A percentile compares a stretch with the other conserved stretches of the same genome.
phyloP scores from a whole-genome alignment of 352 stramenopile genomes.

The Thalassiosira livingstoniorum region DNA sequence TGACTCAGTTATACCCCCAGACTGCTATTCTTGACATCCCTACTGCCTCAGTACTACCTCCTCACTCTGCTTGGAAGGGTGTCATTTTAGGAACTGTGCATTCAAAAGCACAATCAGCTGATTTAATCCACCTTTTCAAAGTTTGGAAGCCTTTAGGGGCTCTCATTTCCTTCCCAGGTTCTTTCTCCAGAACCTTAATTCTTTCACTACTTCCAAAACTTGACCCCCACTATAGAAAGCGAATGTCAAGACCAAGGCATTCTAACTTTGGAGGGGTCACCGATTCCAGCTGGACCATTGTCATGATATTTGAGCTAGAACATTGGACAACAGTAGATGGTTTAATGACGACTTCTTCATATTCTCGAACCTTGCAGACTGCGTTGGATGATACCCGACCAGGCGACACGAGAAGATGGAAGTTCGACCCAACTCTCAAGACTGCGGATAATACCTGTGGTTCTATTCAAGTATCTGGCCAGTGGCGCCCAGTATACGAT shows the following conservation, averaged over 20 bases:
- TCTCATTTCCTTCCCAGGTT: not conserved
- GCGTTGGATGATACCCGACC: slow-evolving; percentile 17
- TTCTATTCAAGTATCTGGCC: too few relatives aligned
- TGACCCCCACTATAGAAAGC: not conserved
- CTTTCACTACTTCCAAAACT: not conserved
- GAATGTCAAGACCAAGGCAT: not conserved
- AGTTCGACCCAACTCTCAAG: too few relatives aligned
- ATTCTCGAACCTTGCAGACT: slow-evolving; percentile 5
- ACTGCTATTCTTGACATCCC: too few relatives aligned
- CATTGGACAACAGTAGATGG: not conserved
- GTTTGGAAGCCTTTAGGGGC: not conserved
- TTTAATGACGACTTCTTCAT: slow-evolving; percentile 20
- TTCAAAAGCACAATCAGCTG: not conserved
- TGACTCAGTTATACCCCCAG: too few relatives aligned
- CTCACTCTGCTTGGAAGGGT: not conserved
- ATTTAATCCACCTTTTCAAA: not conserved
- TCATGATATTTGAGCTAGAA: not conserved
- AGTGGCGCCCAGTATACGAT: too few relatives aligned
- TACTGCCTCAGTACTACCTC: too few relatives aligned
- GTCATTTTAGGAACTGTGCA: not conserved
- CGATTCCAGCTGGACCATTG: not conserved
- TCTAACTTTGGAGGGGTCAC: slow-evolving; percentile 12
- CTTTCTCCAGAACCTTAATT: not conserved
- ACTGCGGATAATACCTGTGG: too few relatives aligned
- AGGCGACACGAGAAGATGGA: too few relatives aligned